A percentile compares a stretch with the other conserved stretches of the same genome.
Evolutionary conservation across 345 rosid species (phyloP).

Genomic region (Orychophragmus violaceus): DNA sequence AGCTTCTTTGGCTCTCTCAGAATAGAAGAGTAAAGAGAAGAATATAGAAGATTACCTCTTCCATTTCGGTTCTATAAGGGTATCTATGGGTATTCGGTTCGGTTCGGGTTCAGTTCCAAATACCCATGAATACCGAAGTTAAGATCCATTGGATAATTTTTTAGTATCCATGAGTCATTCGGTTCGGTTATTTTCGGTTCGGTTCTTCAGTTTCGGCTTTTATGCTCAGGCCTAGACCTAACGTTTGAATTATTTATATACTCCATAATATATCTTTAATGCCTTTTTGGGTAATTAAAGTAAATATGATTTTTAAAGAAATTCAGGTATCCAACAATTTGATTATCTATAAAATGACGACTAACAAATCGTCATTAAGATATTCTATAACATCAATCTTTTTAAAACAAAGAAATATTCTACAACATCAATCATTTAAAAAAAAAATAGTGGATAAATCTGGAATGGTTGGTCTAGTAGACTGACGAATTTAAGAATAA

Average conservation of each 20-base stretch:
- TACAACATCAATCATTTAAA: not conserved
- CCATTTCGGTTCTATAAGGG: too few relatives aligned
- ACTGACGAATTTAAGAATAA: not conserved
- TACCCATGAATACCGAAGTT: too few relatives aligned
- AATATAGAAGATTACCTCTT: too few relatives aligned
- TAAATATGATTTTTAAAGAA: not conserved
- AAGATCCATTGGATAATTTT: too few relatives aligned
- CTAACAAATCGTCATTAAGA: not conserved
- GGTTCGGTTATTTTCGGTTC: too few relatives aligned
- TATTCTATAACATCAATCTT: not conserved
- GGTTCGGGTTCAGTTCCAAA: too few relatives aligned
- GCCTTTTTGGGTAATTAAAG: not conserved
- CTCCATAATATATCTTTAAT: not conserved
- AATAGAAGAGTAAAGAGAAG: too few relatives aligned
- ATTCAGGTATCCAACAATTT: slow-evolving; percentile 1
- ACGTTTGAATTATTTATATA: not conserved
- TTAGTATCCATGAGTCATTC: too few relatives aligned
- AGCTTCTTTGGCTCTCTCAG: too few relatives aligned
- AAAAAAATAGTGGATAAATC: not conserved
- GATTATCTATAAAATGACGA: slow-evolving; percentile 11
- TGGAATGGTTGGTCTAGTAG: not conserved
- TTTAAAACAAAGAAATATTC: not conserved
- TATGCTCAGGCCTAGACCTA: too few relatives aligned
- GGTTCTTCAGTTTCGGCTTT: too few relatives aligned
- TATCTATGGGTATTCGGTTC: too few relatives aligned